Percentiles rank a stretch among this genome's conserved stretches.
phyloP scores from a whole-genome alignment of 768 basidiomycete genomes.

The Xerocomus spinulosus region DNA sequence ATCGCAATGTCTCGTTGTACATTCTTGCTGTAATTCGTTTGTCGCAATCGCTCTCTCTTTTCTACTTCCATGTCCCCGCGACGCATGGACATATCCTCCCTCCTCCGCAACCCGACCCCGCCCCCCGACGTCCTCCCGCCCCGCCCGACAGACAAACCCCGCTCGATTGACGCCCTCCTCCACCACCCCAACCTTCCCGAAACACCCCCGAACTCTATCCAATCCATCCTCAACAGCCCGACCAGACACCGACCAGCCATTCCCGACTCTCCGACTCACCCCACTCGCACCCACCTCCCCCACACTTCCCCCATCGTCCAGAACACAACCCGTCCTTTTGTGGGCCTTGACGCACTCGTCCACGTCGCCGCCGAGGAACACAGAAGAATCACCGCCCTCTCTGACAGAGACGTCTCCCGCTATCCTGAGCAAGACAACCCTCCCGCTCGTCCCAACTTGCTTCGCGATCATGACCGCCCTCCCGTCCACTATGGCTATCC shows the following conservation, averaged over 20 bases:
- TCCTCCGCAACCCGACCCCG: constrained; percentile 44
- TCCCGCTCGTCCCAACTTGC: constrained; percentile 4
- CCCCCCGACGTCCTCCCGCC: constrained; percentile 4
- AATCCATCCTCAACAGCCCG: constrained; percentile 18
- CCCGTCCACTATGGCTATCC: constrained; percentile 3
- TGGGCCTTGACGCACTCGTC: constrained; percentile 61
- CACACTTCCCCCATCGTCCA: constrained; percentile 13
- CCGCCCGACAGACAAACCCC: constrained; percentile 5
- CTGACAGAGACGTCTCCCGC: background rate
- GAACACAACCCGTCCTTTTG: constrained; percentile 11
- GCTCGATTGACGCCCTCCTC: constrained; percentile 19
- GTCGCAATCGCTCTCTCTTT: background rate
- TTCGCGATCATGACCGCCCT: constrained; percentile 22
- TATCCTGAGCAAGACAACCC: background rate
- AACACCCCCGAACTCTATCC: constrained; percentile 11
- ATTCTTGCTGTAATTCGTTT: constrained; percentile 25
- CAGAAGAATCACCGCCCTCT: constrained; percentile 39
- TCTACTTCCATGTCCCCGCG: constrained; percentile 49
- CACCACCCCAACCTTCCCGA: constrained; percentile 11
- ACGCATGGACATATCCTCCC: constrained; percentile 71
- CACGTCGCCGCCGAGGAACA: constrained; percentile 68
- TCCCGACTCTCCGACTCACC: constrained; percentile 1
- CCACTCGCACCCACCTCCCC: no score
- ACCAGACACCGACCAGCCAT: background rate
- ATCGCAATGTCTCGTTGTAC: constrained; percentile 94